Conservation (phyloP, 768 basidiomycete species). For the Agrocybe pediades region DNA sequence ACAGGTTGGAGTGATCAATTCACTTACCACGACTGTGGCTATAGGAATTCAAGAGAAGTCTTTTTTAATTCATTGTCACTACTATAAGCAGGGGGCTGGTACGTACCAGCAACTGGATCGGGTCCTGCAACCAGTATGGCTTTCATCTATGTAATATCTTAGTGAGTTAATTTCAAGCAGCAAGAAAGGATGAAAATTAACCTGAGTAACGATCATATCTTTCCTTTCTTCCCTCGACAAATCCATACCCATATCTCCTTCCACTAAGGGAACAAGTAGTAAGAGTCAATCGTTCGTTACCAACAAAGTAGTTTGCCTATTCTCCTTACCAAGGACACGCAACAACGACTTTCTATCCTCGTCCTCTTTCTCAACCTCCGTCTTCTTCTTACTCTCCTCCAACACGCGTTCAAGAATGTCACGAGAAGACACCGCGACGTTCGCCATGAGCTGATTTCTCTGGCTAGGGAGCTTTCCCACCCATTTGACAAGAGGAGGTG, state of each 20-base stretch:
- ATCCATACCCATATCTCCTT: background rate
- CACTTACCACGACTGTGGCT: slow-evolving; percentile 9
- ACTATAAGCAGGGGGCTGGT: background rate
- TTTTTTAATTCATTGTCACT: background rate
- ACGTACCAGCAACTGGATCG: slow-evolving; percentile 18
- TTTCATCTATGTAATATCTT: slow-evolving; percentile 19
- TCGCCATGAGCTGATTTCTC: slow-evolving; percentile 20
- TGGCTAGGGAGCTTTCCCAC: slow-evolving; percentile 27
- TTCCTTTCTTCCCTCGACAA: background rate
- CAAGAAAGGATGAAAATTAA: background rate
- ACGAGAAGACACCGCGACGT: slow-evolving; percentile 24
- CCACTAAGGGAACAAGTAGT: background rate
- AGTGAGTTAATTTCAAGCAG: too few species aligned
- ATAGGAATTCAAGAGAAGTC: background rate
- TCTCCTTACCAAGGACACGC: slow-evolving; percentile 3
- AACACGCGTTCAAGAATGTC: slow-evolving; percentile 32
- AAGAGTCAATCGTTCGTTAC: background rate
- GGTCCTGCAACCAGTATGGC: slow-evolving; percentile 17
- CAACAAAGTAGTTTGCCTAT: background rate
- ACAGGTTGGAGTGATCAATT: background rate
- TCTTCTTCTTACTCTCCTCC: slow-evolving; percentile 19
- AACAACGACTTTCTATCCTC: slow-evolving; percentile 1
- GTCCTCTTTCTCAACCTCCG: background rate
- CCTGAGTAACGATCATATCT: slow-evolving; percentile 8
- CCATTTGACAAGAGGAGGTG: slow-evolving; percentile 7